Base-by-base conservation (phyloP, 345 rosid genomes). In the Gossypium australe region DNA sequence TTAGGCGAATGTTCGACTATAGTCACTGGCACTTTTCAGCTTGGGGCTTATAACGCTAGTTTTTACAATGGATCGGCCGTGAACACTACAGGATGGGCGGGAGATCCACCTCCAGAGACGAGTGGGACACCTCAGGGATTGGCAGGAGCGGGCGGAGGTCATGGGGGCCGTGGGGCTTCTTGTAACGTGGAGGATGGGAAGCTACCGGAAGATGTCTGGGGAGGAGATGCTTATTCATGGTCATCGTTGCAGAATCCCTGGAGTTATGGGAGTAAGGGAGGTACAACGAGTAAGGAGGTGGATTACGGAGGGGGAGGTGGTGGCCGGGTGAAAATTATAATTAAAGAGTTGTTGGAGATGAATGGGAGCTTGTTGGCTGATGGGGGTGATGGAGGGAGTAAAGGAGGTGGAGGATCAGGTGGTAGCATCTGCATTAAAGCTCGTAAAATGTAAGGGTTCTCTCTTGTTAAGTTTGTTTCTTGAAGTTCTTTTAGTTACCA, bases 201-300 rank as follows among this genome's bases (percentile, higher is more conserved):
- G 92, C 84, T 91, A 70, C 90, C 98, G 2, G 98, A 90, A 84
- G 98, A 96, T 78, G 94, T 93, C 3, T 93, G 99, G 98, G 99
- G 99, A 44, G 99, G 99, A 65, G 99, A 96, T 78, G 94, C 98
- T 0, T 93, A 96, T 74, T 86, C 99, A 2, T 96, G 99, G 99
- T 86, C 94, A 6, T 78, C 86, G 16, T 75, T 96, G 84, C 86
- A 89, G 76, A 73, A n/a, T 52, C 99, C 99, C 2, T 77, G 79
- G 74, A 96, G 99, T 83, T 89, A 82, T 76, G 99, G 98, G 60
- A 96, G 99, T 71, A 83, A 81, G 76, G 99, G 99, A 5, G 94
- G 94, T 63, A 90, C 88, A 47, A 92, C 97, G 51, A 96, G 97
- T 73, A 88, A 47, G 81, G 98, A 53, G 97, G 98, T 85, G 73